phyloP scores from a whole-genome alignment of 1,284 basidiomycete genomes.

The Schizophyllum commune region DNA sequence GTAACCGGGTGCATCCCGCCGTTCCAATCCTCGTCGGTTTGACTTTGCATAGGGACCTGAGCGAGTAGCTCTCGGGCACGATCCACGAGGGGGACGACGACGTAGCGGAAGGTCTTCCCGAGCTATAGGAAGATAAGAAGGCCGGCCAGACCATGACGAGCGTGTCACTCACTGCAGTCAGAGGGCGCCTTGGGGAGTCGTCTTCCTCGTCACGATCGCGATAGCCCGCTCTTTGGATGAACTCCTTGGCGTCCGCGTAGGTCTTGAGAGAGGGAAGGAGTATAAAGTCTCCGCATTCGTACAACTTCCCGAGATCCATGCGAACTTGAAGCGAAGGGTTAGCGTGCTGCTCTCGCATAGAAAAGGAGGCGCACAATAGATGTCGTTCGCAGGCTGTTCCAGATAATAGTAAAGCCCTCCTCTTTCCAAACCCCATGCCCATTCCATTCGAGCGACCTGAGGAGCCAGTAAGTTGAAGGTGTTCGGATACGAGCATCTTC shows the following conservation, averaged over 20 bases:
- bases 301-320: not conserved
- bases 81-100: not conserved
- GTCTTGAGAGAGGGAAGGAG: not conserved
- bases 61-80: not conserved
- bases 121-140: too few relatives aligned
- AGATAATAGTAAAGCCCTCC: not conserved
- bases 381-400: not conserved
- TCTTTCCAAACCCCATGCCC: not conserved
- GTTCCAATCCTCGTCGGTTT: not conserved
- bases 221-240: not conserved
- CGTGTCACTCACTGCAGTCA: not conserved
- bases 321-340: not conserved
- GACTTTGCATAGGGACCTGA: not conserved
- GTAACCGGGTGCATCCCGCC: not conserved
- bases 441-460: not conserved
- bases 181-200: not conserved
- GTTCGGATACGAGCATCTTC: not conserved
- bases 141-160: too few relatives aligned
- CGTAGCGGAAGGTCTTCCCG: not conserved
- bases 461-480: not conserved
- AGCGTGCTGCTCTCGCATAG: not conserved
- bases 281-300: not conserved
- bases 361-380: not conserved
- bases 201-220: not conserved
- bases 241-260: not conserved